Evolutionary conservation across 2,329 filamentous ascomycete genomes (phyloP), one percentile per base, ranked within the genome.

Genomic region (Didymella pomorum): DNA sequence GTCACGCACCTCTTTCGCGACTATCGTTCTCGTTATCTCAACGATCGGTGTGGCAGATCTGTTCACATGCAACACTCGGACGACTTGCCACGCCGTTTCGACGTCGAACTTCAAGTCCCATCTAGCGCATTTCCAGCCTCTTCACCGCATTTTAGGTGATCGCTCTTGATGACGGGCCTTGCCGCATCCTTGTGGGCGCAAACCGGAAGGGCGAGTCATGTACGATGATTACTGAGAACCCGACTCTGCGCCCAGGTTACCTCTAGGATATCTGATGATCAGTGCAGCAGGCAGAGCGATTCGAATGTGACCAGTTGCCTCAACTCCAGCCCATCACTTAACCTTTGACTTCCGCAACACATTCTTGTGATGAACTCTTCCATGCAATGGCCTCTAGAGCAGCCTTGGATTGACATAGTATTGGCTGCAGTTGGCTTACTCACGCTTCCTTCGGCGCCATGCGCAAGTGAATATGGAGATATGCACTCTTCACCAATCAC

Each of bases 1-100:
- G 41, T 47, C 51, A 59, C 51, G 51, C 56, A 47, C 56, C 51
- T 45, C 21, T 14, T 51, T 29, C 21, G 26, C 33, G n/a, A 26
- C 11, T 18, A 20, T 44, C 14, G 21, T 50, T 41, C 46, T 54
- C 23, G 43, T 43, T 43, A 35, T 51, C 41, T 54, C 33, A 23
- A 42, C 37, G 45, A 59, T 55, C 52, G 56, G 56, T 59, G 51
- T 59, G 51, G 56, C 43, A 47, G 37, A 35, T 45, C 39, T 48
- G 50, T 41, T 59, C 56, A 59, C 56, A 59, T 55, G 56, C 51
- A 29, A 33, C 21, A 11, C 26, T 52, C 41, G 47, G 51, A 37
- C 46, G 20, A 59, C 23, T 45, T 55, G 46, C 51, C 56, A 51
- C 56, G 54, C 50, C 45, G 49, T 54, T 49, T 51, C 28, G 37